Base-by-base conservation (phyloP, 345 rosid genomes). In the Bruguiera gymnorhiza region DNA sequence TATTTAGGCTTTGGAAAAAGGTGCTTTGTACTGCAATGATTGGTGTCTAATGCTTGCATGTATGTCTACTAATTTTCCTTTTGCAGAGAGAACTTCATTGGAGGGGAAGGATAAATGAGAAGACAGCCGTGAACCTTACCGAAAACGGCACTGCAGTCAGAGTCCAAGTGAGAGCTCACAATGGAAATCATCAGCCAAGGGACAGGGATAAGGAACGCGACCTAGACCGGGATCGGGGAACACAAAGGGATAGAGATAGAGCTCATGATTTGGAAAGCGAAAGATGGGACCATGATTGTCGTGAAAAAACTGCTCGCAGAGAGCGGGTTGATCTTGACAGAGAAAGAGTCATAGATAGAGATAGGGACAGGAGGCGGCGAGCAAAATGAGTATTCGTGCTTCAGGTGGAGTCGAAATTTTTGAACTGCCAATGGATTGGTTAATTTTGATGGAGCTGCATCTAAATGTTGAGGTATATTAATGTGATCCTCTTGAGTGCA, bases 101-200 rank as follows among this genome's bases (percentile, higher is more conserved):
- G 94, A 82, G 73, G 83, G 89, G 79, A 88, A 84, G 76, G 96
- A 86, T 36, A 84, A 75, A 79, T 86, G 75, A 58, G 94, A 83
- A 36, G 92, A 84, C 52, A 70, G 66, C 27, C 92, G 57, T 52
- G 96, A 88, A 70, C 84, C 92, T 29, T 86, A 89, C 60, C 90
- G 84, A 73, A 96, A 96, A 79, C 82, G 97, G 48, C 86, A 84
- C 56, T 90, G 87, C 69, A 90, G 87, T 77, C 78, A 73, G 74
- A 85, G 90, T 71, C 75, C 53, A 68, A 92, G 92, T 67, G 70
- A 67, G 73, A 96, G 97, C 72, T 96, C 99, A 8, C 92, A 81
- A 9, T 72, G 82, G 53, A 90, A 86, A 82, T 72, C 86, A 71
- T 79, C 67, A 18, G 43, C 66, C 55, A 34, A 34, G 62, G 67